A percentile compares a stretch with the other conserved stretches of the same genome.
These are phyloP conservation scores for Zygosaccharomyces gambellarensis DNA, from an alignment of 805 yeast genomes.

Conservation along the genomic window DNA sequence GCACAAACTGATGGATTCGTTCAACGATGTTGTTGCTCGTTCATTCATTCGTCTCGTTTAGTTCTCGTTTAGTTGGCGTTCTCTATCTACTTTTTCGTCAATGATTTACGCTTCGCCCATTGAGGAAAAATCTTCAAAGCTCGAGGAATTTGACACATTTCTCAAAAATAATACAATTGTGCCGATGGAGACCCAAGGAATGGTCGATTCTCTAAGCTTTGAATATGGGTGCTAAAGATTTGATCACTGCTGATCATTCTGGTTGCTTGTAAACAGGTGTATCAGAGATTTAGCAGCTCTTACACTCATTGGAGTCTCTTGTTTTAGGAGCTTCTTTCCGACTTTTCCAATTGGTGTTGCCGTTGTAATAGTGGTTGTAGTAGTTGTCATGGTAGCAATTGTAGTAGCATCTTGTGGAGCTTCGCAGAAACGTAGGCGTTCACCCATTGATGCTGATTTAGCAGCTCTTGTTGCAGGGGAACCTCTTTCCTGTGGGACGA, in stretches of 20 bases:
- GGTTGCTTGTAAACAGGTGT: constrained; percentile 30
- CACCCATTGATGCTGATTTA: neutral
- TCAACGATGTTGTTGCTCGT: neutral
- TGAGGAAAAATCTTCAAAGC: constrained; percentile 2
- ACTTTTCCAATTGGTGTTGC: constrained; percentile 13
- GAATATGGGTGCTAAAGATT: too few species aligned
- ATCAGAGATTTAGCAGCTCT: constrained; percentile 36
- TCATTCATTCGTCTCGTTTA: neutral
- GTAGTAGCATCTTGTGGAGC: constrained; percentile 5
- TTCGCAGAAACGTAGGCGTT: constrained; percentile 1
- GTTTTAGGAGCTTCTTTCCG: constrained; percentile 7
- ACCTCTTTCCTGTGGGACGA: constrained; percentile 1
- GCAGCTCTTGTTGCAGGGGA: constrained; percentile 1
- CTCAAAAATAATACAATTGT: neutral
- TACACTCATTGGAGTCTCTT: constrained; percentile 34
- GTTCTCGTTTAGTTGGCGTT: neutral
- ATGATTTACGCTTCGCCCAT: constrained; percentile 3
- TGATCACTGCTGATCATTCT: neutral
- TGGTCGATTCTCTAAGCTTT: too few species aligned
- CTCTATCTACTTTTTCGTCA: neutral
- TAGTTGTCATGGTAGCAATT: constrained; percentile 2
- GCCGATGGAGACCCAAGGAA: neutral
- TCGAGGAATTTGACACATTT: neutral
- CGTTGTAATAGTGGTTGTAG: constrained; percentile 3
- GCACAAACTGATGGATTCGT: too few species aligned